Conservation (phyloP, 768 basidiomycete species). For the Russula dissimulans region DNA sequence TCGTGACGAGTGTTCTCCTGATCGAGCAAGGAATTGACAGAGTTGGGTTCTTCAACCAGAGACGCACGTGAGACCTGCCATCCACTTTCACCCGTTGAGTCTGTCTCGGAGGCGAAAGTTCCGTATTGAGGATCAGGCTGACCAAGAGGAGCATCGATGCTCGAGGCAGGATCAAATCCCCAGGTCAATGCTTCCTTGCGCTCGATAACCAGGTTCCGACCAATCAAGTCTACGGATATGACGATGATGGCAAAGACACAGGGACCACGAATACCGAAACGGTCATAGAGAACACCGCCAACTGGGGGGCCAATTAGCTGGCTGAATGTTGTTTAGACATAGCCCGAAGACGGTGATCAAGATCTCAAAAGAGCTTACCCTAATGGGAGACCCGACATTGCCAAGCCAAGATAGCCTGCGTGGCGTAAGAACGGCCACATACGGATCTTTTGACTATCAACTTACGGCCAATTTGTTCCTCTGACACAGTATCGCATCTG, state of each 20-base stretch:
- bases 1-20: not conserved
- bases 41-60: not conserved
- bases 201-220: conserved; percentile 33
- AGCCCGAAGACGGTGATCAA: not conserved
- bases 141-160: not conserved
- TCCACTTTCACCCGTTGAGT: not conserved
- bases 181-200: conserved; percentile 28
- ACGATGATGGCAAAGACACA: conserved; percentile 31
- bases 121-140: not conserved
- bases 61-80: not conserved
- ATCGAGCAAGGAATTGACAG: not conserved
- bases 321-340: conserved; percentile 17
- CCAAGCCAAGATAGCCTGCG: conserved; percentile 33
- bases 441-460: not conserved
- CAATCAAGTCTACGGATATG: conserved; percentile 28
- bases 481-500: conserved; percentile 32
- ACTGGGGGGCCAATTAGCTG: conserved; percentile 31
- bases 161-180: conserved; percentile 23
- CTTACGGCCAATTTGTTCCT: conserved; percentile 29
- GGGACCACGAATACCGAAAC: conserved; percentile 31
- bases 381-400: conserved; percentile 32
- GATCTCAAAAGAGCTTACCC: conserved; percentile 23
- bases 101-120: not conserved
- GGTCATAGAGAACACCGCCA: conserved; percentile 30
- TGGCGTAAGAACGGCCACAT: not conserved